Percentiles rank a stretch among this genome's conserved stretches.
phyloP scores from a whole-genome alignment of 176 grass and related monocot species.

The Hordeum vulgare region DNA sequence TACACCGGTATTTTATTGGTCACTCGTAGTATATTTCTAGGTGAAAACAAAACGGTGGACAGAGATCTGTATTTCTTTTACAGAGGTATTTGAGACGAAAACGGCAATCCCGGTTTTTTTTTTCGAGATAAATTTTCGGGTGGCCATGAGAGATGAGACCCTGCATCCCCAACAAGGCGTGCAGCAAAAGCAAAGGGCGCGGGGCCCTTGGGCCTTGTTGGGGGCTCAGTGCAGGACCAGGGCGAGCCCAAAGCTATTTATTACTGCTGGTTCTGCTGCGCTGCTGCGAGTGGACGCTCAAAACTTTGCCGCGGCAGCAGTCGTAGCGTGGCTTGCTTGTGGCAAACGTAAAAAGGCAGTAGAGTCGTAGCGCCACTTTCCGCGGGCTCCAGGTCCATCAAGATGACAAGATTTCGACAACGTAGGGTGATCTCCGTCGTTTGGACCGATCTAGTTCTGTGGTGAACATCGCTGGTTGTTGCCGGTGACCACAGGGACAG shows the following conservation, averaged over 20 bases:
- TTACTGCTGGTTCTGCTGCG: too few relatives aligned
- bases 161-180: conserved; percentile 12
- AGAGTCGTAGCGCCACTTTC: neutral
- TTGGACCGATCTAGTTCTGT: neutral
- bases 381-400: neutral
- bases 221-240: neutral
- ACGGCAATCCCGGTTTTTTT: too few relatives aligned
- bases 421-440: neutral
- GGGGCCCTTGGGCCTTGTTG: neutral
- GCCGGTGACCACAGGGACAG: neutral
- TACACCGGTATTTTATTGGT: too few relatives aligned
- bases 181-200: conserved; percentile 8
- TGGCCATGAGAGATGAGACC: neutral
- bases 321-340: too few relatives aligned
- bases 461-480: neutral
- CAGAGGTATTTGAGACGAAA: too few relatives aligned
- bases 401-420: neutral
- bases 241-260: neutral
- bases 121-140: too few relatives aligned
- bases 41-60: too few relatives aligned
- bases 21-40: too few relatives aligned
- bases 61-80: too few relatives aligned
- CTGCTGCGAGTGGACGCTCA: neutral
- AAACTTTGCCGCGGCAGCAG: neutral
- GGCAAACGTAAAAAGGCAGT: too few relatives aligned